Percentiles rank a stretch among this genome's conserved stretches.
These are phyloP conservation scores for Nepenthes alata DNA, from an alignment of 179 eudicot genomes.

Conservation along the genomic window DNA sequence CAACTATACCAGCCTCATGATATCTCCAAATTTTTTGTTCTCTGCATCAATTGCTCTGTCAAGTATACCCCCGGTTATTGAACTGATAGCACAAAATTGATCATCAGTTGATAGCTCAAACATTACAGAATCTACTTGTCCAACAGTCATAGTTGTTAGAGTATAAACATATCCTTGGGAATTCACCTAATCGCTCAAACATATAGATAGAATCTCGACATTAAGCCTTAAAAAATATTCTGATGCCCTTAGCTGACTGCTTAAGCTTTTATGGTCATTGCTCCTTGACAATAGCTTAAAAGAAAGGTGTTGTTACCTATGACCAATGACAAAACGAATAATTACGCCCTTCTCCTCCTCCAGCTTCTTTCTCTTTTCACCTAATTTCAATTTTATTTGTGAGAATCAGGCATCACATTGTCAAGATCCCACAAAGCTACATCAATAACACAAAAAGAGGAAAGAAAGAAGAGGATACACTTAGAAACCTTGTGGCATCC, in stretches of 20 bases:
- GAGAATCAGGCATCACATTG: neutral
- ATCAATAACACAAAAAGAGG: neutral
- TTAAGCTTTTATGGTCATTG: neutral
- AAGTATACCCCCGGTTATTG: slow-evolving; percentile 66
- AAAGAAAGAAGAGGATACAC: neutral
- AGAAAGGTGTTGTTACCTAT: slow-evolving; percentile 26
- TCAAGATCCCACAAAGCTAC: neutral
- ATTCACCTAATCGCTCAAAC: too few relatives aligned
- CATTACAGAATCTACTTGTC: neutral
- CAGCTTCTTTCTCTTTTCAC: slow-evolving; percentile 41
- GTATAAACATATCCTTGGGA: neutral
- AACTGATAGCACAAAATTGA: slow-evolving; percentile 3
- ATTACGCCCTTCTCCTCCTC: slow-evolving; percentile 63
- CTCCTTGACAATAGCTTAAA: neutral
- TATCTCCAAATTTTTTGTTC: slow-evolving; percentile 54
- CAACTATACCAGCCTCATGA: slow-evolving; percentile 48
- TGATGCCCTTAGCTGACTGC: neutral
- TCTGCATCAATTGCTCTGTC: slow-evolving; percentile 81
- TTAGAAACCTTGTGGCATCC: slow-evolving; percentile 64
- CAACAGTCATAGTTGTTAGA: too few relatives aligned
- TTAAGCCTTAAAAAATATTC: too few relatives aligned
- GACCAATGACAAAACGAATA: slow-evolving; percentile 56
- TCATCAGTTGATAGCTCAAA: neutral
- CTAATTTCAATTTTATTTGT: slow-evolving; percentile 12
- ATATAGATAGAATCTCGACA: neutral